A percentile compares a stretch with the other conserved stretches of the same genome.
Conservation (phyloP, 2,329 filamentous ascomycete genomes). For the Colletotrichum paranaense region DNA sequence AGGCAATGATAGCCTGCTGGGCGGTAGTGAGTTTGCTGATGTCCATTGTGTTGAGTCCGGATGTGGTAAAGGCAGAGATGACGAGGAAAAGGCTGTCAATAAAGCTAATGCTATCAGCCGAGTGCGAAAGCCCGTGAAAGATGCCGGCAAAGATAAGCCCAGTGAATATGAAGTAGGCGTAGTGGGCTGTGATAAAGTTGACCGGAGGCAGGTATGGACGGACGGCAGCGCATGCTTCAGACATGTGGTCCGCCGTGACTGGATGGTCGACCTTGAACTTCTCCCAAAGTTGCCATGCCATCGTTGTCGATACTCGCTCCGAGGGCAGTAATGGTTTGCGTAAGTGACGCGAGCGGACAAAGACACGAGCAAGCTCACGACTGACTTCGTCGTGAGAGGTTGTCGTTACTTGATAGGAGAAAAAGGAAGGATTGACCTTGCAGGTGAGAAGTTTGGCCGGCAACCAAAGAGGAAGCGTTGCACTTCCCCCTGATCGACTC, state of each 20-base stretch:
- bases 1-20: slow-evolving; percentile 74
- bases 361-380: background rate
- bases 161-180: slow-evolving; percentile 71
- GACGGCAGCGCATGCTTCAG: slow-evolving; percentile 20
- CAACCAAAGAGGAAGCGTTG: background rate
- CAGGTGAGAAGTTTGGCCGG: slow-evolving; percentile 9
- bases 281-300: slow-evolving; percentile 22
- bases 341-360: slow-evolving; percentile 15
- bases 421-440: slow-evolving; percentile 13
- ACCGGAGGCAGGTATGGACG: slow-evolving; percentile 49
- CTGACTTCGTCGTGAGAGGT: too few species aligned
- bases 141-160: slow-evolving; percentile 68
- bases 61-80: slow-evolving; percentile 73
- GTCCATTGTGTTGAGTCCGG: slow-evolving; percentile 76
- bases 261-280: slow-evolving; percentile 27
- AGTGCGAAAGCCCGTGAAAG: slow-evolving; percentile 69
- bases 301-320: slow-evolving; percentile 3
- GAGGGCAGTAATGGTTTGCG: slow-evolving; percentile 7
- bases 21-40: slow-evolving; percentile 73
- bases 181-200: slow-evolving; percentile 75
- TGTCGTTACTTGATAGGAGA: slow-evolving; percentile 1
- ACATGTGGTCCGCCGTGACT: slow-evolving; percentile 16
- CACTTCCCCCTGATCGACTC: slow-evolving; percentile 19
- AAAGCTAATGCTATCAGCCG: slow-evolving; percentile 65
- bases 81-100: slow-evolving; percentile 75